Base-by-base conservation (phyloP, 192 early-diverging fungal genomes). In the Backusella luteola region DNA sequence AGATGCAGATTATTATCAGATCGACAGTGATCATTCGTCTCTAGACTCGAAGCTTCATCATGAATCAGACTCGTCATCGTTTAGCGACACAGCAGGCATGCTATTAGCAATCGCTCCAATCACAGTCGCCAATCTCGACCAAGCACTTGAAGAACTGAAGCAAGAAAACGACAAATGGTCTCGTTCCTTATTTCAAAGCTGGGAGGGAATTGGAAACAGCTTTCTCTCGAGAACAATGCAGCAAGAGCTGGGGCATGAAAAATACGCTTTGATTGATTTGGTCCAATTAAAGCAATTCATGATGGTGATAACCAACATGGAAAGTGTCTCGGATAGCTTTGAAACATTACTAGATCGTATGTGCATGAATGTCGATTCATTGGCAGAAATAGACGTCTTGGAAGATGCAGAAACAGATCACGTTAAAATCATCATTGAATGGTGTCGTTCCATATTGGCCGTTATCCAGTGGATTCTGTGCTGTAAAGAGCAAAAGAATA, bases 171-270 rank as follows among this genome's bases (percentile, higher is more conserved):
- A 67, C n/a, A 63, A 19, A 6, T 75, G 74, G 74, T 75, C 34
- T 67, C 38, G 74, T 36, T 44, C 59, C 32, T 29, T 75, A 19
- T 75, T 75, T 67, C 74, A 75, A 34, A 75, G 63, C 0, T 75
- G 74, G 74, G 74, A 75, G 46, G 74, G 74, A 0, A 46, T 75
- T 67, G 74, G 74, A 17, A 75, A 75, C 44, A 75, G 74, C 29
- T 75, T 75, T 15, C 32, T 75, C 2, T 26, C 66, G 2, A 29
- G 32, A 26, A 23, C 21, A 63, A 3, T 29, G 7, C 56, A 63
- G 12, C 56, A 63, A 29, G 56, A 29, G 11, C 17, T 59, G 35
- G 53, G 26, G 39, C 11, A 29, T 36, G 15, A 34, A 59, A 36
- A 73, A 9, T 59, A 46, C 67, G 0, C 11, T n/a, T 23, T 23